These are phyloP conservation scores for Emericellopsis cladophorae DNA, from an alignment of 2,329 filamentous ascomycete genomes.

Conservation along the genomic window DNA sequence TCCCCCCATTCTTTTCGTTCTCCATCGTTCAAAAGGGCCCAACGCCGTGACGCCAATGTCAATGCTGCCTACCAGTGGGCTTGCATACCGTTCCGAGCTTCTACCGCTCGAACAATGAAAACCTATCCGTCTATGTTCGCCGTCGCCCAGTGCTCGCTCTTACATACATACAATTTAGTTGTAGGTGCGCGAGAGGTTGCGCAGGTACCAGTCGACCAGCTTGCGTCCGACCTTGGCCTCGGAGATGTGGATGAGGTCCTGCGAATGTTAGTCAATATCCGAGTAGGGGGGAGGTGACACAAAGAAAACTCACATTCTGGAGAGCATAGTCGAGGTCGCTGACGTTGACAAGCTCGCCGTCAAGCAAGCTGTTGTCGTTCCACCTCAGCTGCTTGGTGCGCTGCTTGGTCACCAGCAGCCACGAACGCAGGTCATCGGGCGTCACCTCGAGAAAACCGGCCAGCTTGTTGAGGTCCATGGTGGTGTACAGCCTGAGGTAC, in stretches of 20 bases:
- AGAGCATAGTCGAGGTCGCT: conserved; percentile 96
- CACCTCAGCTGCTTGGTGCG: conserved; percentile 92
- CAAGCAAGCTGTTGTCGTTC: conserved; percentile 75
- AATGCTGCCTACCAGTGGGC: conserved; percentile 21
- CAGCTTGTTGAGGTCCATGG: conserved; percentile 97
- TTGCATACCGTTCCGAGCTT: conserved; percentile 14
- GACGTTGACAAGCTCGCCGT: conserved; percentile 85
- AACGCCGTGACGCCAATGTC: conserved; percentile 29
- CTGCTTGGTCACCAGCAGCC: conserved; percentile 97
- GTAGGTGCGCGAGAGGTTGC: conserved; percentile 92
- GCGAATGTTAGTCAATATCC: conserved; percentile 10
- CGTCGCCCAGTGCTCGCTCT: neutral
- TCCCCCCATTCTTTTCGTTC: no score
- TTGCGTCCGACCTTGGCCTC: conserved; percentile 97
- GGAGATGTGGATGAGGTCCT: conserved; percentile 96
- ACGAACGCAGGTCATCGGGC: conserved; percentile 88
- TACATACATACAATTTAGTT: conserved; percentile 25
- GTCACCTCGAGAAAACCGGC: conserved; percentile 94
- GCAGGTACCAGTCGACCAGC: conserved; percentile 97
- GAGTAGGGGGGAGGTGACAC: neutral
- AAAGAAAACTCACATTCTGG: conserved; percentile 58
- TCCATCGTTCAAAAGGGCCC: conserved; percentile 8
- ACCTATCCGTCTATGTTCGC: neutral
- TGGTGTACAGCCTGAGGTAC: conserved; percentile 97
- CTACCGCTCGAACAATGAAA: conserved; percentile 1